phyloP scores from a whole-genome alignment of 2,329 filamentous ascomycete species.

The Diaporthe sp. region DNA sequence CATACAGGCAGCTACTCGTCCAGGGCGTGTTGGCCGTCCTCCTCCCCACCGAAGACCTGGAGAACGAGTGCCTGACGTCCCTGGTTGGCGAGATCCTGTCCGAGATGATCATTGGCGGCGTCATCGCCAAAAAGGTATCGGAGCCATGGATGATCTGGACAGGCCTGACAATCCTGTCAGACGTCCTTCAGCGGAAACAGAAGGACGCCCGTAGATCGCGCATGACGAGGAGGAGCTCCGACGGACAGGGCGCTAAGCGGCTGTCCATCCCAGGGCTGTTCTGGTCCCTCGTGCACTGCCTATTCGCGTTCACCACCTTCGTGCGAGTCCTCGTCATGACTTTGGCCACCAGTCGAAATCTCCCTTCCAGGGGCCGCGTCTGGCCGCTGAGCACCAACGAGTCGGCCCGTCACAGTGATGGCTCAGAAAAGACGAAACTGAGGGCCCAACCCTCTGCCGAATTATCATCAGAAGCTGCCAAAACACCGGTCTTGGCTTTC shows the following conservation, averaged over 20 bases:
- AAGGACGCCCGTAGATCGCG: conserved; percentile 25
- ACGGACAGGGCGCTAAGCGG: conserved; percentile 5
- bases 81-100: conserved; percentile 89
- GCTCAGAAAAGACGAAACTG: conserved; percentile 37
- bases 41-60: conserved; percentile 90
- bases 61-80: conserved; percentile 85
- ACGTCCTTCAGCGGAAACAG: conserved; percentile 47
- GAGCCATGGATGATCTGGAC: conserved; percentile 94
- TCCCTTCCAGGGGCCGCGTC: conserved; percentile 62
- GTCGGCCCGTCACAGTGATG: conserved; percentile 39
- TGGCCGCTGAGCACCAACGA: conserved; percentile 39
- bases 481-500: conserved; percentile 79
- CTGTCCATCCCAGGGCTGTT: conserved; percentile 62
- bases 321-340: conserved; percentile 74
- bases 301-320: conserved; percentile 66
- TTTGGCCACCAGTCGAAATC: conserved; percentile 73
- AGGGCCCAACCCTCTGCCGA: conserved; percentile 36
- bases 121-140: conserved; percentile 81
- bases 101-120: conserved; percentile 87
- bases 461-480: conserved; percentile 42
- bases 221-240: conserved; percentile 34
- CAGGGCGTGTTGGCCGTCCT: conserved; percentile 84
- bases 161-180: conserved; percentile 77
- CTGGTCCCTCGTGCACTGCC: conserved; percentile 66
- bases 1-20: conserved; percentile 89